Base-by-base conservation (phyloP, 352 stramenopile species). In the Pythium volutum region DNA sequence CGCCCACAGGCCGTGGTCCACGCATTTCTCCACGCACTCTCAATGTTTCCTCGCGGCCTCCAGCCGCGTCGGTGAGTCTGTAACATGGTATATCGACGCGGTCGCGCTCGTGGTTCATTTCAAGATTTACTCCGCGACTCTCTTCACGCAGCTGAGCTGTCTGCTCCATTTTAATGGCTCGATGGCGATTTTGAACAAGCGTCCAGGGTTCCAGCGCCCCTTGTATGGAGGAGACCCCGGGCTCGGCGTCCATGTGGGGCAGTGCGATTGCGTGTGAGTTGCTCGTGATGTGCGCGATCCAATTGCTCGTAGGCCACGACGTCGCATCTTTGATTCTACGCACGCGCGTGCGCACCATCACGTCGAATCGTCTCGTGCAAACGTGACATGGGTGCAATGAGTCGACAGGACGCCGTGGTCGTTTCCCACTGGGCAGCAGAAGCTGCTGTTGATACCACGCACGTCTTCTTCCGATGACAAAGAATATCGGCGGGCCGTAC, bases 61-160 rank as follows among this genome's bases (percentile, higher is more conserved):
- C n/a, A n/a, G 27, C n/a, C 20, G 26, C 9, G 23, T 52, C 12
- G 45, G 29, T 4, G 23, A 14, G n/a, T 4, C 34, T 18, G 18
- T 23, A 12, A 7, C 18, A 62, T 73, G 65, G 65, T 69, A 69
- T 41, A n/a, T 74, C 18, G 62, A 74, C 42, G 54, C 46, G 7
- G 55, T 49, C 14, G 61, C 67, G 27, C 42, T 74, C 39, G 53
- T 74, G 31, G 20, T 59, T 5, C 76, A 54, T 41, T 78, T 67
- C 68, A 78, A 72, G 59, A 22, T 78, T 26, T 78, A 76, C 57
- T 66, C 51, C 12, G n/a, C 69, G 6, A 39, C 70, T 34, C 20
- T 76, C 1, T 65, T 59, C 12, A 1, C 67, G 16, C 52, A 64
- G 18, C 52, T 79, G 11, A 64, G 56, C 55, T 22, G 29, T 8